Base-by-base conservation (phyloP, 2,329 filamentous ascomycete genomes). In the Verticillium longisporum region DNA sequence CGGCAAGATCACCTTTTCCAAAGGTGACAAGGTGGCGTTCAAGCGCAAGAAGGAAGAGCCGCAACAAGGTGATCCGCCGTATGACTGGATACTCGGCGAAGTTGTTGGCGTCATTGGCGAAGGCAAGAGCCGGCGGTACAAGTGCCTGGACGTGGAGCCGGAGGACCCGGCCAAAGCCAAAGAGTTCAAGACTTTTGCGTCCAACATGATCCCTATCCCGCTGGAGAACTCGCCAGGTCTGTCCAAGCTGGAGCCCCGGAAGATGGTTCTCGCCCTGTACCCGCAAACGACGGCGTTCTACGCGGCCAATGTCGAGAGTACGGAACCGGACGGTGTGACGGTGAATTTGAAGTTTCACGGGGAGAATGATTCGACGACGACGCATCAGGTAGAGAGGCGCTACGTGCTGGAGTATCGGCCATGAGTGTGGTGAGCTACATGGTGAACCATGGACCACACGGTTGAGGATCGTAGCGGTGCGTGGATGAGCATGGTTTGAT, bases 251-350 rank as follows among this genome's bases (percentile, higher is more conserved):
- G 84, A 89, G 38, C 75, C 83, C 45, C 88, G 89, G 55, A 90
- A 88, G 70, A 84, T 86, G 55, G 90, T 94, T 9, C 78, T 94
- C 61, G 91, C 91, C 0, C 78, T 92, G 61, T 95, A 95, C 69
- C 91, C 91, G 0, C 88, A 92, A 67, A 94, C 91, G 1, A 93
- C 91, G 1, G 93, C 90, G 0, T 94, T 95, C 68, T 95, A 95
- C 72, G 88, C 90, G 71, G 91, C 91, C 1, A 89, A 92, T 67
- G 90, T 94, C 9, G 89, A 91, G 75, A 87, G 87, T 38, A 87
- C 84, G 79, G 78, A 88, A 61, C 77, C 77, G 45, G 72, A 79
- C 63, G 69, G 80, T 50, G 82, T 80, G 60, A 64, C 57, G 63
- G 85, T 88, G 53, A 83, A 83, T 61, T 77, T 94, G 65, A 87